These are phyloP conservation scores for Zasmidium cellare DNA, from an alignment of 2,329 filamentous ascomycete species.

Conservation along the genomic window DNA sequence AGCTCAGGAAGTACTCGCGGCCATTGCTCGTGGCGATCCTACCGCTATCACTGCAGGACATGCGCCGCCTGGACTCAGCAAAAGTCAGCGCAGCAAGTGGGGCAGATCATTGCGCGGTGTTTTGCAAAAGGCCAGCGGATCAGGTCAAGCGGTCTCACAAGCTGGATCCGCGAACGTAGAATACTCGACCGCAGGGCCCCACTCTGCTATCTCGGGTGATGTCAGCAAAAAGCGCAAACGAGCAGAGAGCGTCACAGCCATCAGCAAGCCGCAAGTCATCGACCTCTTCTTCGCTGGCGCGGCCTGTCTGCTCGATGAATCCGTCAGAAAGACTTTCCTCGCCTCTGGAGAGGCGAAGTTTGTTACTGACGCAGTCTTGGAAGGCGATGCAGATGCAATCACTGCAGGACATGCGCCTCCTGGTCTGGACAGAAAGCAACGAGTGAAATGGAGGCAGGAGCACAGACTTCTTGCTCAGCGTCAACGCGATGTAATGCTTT, in stretches of 20 bases:
- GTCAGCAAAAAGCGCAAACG: too few species aligned
- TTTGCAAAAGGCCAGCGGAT: too few species aligned
- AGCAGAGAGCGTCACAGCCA: too few species aligned
- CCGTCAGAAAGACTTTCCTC: background rate
- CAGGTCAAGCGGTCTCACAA: too few species aligned
- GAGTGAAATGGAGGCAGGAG: background rate
- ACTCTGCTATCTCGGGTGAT: too few species aligned
- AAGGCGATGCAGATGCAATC: background rate
- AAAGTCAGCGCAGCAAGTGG: background rate
- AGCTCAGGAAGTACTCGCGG: too few species aligned
- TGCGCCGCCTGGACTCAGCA: background rate
- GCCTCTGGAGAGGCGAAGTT: background rate
- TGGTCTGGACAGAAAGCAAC: background rate
- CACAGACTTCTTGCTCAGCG: background rate
- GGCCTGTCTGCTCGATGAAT: too few species aligned
- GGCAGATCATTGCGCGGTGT: background rate
- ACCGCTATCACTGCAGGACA: background rate
- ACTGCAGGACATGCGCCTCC: slow-evolving; percentile 1
- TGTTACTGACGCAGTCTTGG: background rate
- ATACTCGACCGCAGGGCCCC: too few species aligned
- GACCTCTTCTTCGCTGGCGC: too few species aligned
- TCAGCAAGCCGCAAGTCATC: too few species aligned
- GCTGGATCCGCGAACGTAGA: too few species aligned
- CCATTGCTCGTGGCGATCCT: background rate
- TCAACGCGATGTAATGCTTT: background rate